Evolutionary conservation across 2,329 filamentous ascomycete species (phyloP).

Genomic region (Cladophialophora carrionii): DNA sequence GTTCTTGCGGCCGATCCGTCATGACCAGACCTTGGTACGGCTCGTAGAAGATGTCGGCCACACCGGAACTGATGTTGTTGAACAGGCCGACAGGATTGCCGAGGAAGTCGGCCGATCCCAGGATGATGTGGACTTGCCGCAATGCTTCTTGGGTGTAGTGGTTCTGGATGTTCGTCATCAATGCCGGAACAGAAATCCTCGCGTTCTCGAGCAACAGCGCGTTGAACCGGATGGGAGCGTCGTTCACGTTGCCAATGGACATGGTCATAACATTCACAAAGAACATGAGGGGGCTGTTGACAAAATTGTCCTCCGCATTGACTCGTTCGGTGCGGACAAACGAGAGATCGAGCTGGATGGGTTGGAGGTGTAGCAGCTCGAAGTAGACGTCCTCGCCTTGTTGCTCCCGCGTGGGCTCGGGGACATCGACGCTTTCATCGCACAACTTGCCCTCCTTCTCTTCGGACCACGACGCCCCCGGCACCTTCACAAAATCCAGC

Average conservation of each 20-base stretch:
- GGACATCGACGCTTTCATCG: conserved; percentile 86
- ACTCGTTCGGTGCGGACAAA: conserved; percentile 96
- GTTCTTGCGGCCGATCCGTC: conserved; percentile 91
- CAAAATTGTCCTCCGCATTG: conserved; percentile 93
- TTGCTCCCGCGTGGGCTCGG: conserved; percentile 83
- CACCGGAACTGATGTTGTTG: conserved; percentile 96
- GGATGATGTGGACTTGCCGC: conserved; percentile 94
- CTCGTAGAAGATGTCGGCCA: conserved; percentile 98
- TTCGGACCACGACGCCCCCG: conserved; percentile 83
- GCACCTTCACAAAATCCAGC: conserved; percentile 90
- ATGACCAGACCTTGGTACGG: conserved; percentile 97
- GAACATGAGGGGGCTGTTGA: conserved; percentile 95
- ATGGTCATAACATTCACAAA: conserved; percentile 98
- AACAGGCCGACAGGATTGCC: conserved; percentile 97
- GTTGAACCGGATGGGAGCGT: conserved; percentile 91
- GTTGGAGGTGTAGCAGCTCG: conserved; percentile 93
- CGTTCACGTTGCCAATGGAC: conserved; percentile 99
- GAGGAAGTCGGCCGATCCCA: conserved; percentile 95
- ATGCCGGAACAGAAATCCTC: conserved; percentile 79
- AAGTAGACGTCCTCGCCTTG: conserved; percentile 96
- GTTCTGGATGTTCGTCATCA: conserved; percentile 83
- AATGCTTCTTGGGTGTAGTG: conserved; percentile 97
- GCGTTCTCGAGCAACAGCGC: conserved; percentile 94
- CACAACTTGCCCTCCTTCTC: conserved; percentile 83
- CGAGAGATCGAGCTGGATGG: conserved; percentile 95